Base-by-base conservation (phyloP, 2,329 filamentous ascomycete species). In the Aspergillus glaucus region DNA sequence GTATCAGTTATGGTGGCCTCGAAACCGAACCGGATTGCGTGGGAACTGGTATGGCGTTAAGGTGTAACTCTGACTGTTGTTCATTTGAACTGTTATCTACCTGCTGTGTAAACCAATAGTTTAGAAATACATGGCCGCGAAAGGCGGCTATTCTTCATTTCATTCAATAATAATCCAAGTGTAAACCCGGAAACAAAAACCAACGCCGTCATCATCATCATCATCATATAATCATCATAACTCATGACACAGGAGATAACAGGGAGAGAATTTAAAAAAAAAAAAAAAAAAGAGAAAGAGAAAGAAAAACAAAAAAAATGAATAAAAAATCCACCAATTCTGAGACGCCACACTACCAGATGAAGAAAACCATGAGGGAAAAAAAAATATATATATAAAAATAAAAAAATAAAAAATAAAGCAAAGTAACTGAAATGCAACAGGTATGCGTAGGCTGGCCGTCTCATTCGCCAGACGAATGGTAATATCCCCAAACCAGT, bases 271-370 rank as follows among this genome's bases (percentile, higher is more conserved):
- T n/a, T n/a, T n/a, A n/a, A n/a, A n/a, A n/a, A n/a, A n/a, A n/a
- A n/a, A n/a, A n/a, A n/a, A n/a, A n/a, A n/a, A n/a, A n/a, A n/a
- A n/a, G n/a, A n/a, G n/a, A n/a, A n/a, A n/a, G n/a, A n/a, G n/a
- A n/a, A n/a, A n/a, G n/a, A n/a, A 34, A n/a, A 32, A 32, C 6
- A 32, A 32, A 3, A 32, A 36, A 36, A 36, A 36, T 8, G 12
- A 32, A 32, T 9, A n/a, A 32, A n/a, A 36, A 36, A 36, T 15
- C 34, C 22, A 45, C 44, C 44, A 45, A 45, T 45, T 39, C 44
- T 17, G 37, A 6, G 22, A 26, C 21, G 44, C 44, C 44, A 45
- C 21, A 36, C 30, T 17, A 19, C 19, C 21, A 15, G 12, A 17
- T 24, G 26, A 43, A 43, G 19, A 19, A 21, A 24, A 10, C 3